Base-by-base conservation (phyloP, 352 stramenopile genomes). In the Phytophthora europaea region DNA sequence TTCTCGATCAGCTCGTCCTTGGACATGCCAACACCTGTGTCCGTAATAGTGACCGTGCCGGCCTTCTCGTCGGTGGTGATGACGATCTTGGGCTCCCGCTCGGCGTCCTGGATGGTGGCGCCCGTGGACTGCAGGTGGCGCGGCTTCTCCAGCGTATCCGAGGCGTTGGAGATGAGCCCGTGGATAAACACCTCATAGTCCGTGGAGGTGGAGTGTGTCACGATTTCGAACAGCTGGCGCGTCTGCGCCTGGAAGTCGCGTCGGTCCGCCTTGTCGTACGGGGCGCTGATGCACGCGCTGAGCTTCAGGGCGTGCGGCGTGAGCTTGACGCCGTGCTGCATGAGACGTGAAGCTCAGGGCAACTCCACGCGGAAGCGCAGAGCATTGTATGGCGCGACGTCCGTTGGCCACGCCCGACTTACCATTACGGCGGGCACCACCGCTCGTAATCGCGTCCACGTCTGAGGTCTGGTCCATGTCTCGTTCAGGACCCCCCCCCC, bases 151-250 rank as follows among this genome's bases (percentile, higher is more conserved):
- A 99, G 87, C 9, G 98, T 98, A 81, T 99, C 98, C 20, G 94
- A 99, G 1, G 98, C 95, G 79, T 99, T 99, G 26, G 95, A 99
- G 62, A 99, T 98, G 15, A 99, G 86, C 80, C 99, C 98, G 47
- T 97, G 90, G 28, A 99, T 85, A 81, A 99, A 99, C 2, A 99
- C 96, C 67, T 99, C 97, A 85, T 99, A 99, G 83, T 99, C 98
- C 34, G 98, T 99, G 87, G 99, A 99, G 63, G 99, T 97, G 18
- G 98, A 99, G 83, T 99, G 96, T 9, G 98, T 99, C 66, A 99
- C 98, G 67, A 99, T 99, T 75, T 99, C 96, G 50, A 99, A 73
- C 66, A 99, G 81, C 80, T 99, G 95, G 22, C 91, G 92, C 56
- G 96, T 99, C 76, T 99, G 97, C 20, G 97, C 95, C 75, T 99